phyloP scores from a whole-genome alignment of 1,139 yeast species.

The Magnusiomyces fungicola region DNA sequence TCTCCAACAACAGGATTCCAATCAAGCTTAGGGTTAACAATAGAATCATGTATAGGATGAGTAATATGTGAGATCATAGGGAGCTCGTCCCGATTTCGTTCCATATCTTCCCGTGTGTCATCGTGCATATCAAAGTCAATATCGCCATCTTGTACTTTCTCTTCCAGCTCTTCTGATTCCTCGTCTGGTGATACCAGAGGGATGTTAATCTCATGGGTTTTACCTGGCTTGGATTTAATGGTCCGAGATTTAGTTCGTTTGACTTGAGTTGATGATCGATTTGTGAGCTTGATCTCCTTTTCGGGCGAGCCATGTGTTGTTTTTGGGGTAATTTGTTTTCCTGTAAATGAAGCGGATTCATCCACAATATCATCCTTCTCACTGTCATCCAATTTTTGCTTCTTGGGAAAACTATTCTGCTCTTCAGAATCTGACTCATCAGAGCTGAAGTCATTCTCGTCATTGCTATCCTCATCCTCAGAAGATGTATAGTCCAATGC shows the following conservation, averaged over 20 bases:
- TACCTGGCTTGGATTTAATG: too few relatives aligned
- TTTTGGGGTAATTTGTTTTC: too few relatives aligned
- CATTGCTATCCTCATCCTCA: slow-evolving; percentile 20
- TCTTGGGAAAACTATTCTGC: background rate
- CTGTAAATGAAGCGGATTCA: background rate
- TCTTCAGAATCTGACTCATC: background rate
- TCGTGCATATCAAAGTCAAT: background rate
- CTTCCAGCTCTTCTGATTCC: too few relatives aligned
- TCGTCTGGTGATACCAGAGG: too few relatives aligned
- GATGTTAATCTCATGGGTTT: too few relatives aligned
- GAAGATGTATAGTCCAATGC: slow-evolving; percentile 23
- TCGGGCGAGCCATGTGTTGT: too few relatives aligned
- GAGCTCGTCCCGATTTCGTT: background rate
- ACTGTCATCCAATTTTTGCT: slow-evolving; percentile 28
- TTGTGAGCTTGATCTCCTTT: too few relatives aligned
- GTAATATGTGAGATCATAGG: background rate
- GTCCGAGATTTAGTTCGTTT: too few relatives aligned
- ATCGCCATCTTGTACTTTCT: background rate
- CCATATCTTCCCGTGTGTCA: too few relatives aligned
- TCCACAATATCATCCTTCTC: background rate
- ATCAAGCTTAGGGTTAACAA: slow-evolving; percentile 7
- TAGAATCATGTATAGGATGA: slow-evolving; percentile 3
- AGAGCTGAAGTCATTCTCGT: slow-evolving; percentile 7
- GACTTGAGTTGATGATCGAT: too few relatives aligned
- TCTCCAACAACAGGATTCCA: slow-evolving; percentile 22